These are phyloP conservation scores for Cryphonectria parasitica DNA, from an alignment of 2,329 filamentous ascomycete species.

Conservation along the genomic window DNA sequence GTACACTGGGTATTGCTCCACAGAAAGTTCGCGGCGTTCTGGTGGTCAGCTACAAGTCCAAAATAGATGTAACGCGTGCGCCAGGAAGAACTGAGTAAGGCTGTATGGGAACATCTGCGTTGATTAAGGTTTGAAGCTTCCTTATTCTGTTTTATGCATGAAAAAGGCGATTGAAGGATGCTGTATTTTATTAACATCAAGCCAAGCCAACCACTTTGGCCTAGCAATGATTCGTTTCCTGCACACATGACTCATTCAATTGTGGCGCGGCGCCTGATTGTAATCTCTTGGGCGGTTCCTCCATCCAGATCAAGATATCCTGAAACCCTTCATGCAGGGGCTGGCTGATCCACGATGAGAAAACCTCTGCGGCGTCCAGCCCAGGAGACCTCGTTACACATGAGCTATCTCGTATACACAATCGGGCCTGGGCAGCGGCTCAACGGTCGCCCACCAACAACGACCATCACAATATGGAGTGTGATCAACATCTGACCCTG, in stretches of 20 bases:
- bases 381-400: not conserved
- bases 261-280: not conserved
- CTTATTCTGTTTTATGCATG: not conserved
- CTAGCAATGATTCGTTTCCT: not conserved
- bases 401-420: not conserved
- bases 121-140: not conserved
- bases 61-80: no score
- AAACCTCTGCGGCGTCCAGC: not conserved
- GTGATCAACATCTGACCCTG: not conserved
- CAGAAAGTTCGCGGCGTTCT: no score
- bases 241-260: not conserved
- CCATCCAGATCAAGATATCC: not conserved
- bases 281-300: not conserved
- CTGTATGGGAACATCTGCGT: not conserved
- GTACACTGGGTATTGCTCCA: no score
- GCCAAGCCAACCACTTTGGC: not conserved
- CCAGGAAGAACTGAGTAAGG: no score
- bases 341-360: not conserved
- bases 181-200: not conserved
- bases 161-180: not conserved
- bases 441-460: not conserved
- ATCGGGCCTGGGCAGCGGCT: not conserved
- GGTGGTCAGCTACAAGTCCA: no score
- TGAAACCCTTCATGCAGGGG: slow-evolving; percentile 3
- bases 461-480: not conserved